Percentiles rank a stretch among this genome's conserved stretches.
phyloP scores from a whole-genome alignment of 148 eudicot genomes.

The Camellia lanceoleosa region DNA sequence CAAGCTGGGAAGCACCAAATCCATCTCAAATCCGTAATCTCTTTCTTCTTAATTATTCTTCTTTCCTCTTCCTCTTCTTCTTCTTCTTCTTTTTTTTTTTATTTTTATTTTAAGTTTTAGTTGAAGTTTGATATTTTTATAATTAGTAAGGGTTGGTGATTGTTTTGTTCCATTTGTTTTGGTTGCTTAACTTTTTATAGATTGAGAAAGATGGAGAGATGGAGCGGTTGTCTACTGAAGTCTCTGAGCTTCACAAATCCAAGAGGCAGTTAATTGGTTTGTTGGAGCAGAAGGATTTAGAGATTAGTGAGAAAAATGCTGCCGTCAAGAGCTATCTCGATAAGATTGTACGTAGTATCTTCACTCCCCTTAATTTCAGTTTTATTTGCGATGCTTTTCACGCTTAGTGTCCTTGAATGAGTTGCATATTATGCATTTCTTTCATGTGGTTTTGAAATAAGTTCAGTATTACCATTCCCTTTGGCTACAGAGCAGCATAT shows the following conservation, averaged over 20 bases:
- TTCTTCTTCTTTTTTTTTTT: neutral
- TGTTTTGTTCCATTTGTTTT: constrained; percentile 3
- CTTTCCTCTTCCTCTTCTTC: neutral
- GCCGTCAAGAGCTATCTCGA: constrained; percentile 65
- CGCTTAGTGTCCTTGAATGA: neutral
- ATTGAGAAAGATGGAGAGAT: constrained; percentile 82
- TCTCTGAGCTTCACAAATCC: constrained; percentile 70
- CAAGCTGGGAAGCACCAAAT: constrained; percentile 75
- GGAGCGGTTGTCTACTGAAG: constrained; percentile 63
- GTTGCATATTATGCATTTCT: neutral
- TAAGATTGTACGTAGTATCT: constrained; percentile 51
- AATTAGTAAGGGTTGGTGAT: neutral
- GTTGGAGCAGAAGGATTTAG: constrained; percentile 66
- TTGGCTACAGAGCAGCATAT: neutral
- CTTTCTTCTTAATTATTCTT: neutral
- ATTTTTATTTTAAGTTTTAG: neutral
- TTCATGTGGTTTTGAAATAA: neutral
- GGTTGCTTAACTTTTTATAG: constrained; percentile 26
- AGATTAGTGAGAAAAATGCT: constrained; percentile 73
- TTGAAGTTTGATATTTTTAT: neutral
- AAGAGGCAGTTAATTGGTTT: constrained; percentile 81
- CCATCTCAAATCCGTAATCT: constrained; percentile 51
- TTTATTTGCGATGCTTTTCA: neutral
- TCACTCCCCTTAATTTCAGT: neutral
- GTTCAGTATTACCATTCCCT: neutral